Conservation (phyloP, 2,329 filamentous ascomycete genomes). For the Fusarium lyarnte region DNA sequence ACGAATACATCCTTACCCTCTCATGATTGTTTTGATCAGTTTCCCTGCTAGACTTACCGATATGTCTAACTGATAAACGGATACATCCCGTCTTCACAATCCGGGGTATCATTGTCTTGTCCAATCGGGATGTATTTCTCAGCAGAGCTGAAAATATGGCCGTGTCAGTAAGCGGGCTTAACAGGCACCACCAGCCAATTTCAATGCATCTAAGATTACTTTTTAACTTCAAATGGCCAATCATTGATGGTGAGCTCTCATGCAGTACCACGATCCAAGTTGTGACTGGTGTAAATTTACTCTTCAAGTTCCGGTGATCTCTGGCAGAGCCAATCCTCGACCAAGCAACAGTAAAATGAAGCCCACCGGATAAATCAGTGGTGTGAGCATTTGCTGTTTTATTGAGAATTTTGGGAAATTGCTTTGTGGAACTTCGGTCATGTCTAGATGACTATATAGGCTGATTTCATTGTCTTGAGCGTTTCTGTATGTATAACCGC, state of each 20-base stretch:
- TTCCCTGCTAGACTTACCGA: rapidly evolving
- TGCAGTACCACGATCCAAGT: background rate
- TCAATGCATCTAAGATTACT: rapidly evolving
- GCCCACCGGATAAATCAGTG: background rate
- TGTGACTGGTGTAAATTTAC: background rate
- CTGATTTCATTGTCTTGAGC: background rate
- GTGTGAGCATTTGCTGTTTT: background rate
- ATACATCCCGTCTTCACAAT: rapidly evolving
- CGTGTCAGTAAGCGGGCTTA: background rate
- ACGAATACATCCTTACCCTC: background rate
- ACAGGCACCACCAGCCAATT: background rate
- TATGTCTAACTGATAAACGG: rapidly evolving
- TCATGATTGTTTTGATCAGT: background rate
- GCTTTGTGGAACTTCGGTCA: background rate
- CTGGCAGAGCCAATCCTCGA: background rate
- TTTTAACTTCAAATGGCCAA: background rate
- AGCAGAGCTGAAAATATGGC: background rate
- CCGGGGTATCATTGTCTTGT: too few species aligned
- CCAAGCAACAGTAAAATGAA: background rate
- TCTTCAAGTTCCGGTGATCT: rapidly evolving
- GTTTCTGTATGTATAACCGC: background rate
- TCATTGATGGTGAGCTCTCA: background rate
- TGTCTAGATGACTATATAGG: background rate
- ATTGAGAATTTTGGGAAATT: background rate
- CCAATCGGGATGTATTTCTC: background rate